These are phyloP conservation scores for Mychonastes homosphaera DNA, from an alignment of 139 green algal species.

Conservation along the genomic window DNA sequence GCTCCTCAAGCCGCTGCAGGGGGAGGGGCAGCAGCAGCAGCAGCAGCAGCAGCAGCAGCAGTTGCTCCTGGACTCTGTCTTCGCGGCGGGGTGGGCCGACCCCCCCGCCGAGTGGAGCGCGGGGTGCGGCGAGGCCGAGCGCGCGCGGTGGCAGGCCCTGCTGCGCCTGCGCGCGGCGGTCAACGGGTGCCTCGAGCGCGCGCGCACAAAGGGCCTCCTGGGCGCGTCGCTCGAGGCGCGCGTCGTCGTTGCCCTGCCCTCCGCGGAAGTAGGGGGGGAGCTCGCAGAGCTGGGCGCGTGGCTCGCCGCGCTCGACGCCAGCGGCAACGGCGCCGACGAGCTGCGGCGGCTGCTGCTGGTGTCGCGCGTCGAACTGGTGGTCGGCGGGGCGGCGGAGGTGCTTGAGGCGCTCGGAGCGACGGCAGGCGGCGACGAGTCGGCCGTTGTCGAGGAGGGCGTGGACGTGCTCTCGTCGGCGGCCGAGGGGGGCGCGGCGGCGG, in stretches of 20 bases:
- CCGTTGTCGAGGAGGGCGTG: conserved; percentile 5
- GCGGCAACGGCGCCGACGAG: conserved; percentile 62
- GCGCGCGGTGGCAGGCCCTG: conserved; percentile 31
- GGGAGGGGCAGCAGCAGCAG: neutral
- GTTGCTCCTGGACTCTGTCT: conserved; percentile 44
- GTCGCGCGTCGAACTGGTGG: conserved; percentile 30
- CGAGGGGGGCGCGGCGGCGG: conserved; percentile 22
- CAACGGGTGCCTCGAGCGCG: conserved; percentile 71
- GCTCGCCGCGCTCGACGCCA: conserved; percentile 45
- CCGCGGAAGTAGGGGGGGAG: conserved; percentile 22
- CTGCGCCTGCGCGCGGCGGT: conserved; percentile 51
- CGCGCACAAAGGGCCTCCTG: conserved; percentile 54
- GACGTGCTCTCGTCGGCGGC: conserved; percentile 6
- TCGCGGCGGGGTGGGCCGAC: conserved; percentile 56
- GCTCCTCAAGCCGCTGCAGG: conserved; percentile 38
- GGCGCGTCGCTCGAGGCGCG: conserved; percentile 71
- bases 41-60: conserved; percentile 11
- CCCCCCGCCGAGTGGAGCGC: conserved; percentile 37
- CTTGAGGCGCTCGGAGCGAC: conserved; percentile 1
- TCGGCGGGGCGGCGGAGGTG: conserved; percentile 8
- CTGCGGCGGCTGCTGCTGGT: conserved; percentile 74
- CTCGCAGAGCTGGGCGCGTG: conserved; percentile 31
- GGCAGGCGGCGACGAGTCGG: conserved; percentile 20
- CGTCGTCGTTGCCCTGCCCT: conserved; percentile 55
- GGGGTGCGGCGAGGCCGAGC: conserved; percentile 22